These are phyloP conservation scores for Rhododendron mucronatum DNA, from an alignment of 148 eudicot species.

Conservation along the genomic window DNA sequence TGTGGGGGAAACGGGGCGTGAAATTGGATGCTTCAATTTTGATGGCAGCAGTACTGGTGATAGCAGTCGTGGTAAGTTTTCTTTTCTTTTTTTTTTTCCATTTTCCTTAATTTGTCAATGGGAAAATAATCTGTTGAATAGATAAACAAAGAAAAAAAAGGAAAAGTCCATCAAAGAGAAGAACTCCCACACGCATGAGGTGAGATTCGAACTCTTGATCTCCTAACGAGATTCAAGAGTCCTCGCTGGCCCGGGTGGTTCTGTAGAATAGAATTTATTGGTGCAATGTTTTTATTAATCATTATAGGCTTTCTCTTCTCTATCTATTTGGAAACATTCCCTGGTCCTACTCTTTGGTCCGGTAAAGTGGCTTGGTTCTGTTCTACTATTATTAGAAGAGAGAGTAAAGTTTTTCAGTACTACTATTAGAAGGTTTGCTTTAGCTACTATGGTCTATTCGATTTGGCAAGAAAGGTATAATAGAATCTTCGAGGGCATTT, in stretches of 20 bases:
- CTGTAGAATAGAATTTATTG: no score
- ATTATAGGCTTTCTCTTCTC: neutral
- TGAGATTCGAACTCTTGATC: no score
- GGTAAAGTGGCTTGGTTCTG: neutral
- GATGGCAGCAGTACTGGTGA: neutral
- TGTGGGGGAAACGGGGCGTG: conserved; percentile 12
- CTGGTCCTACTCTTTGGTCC: neutral
- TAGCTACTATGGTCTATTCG: neutral
- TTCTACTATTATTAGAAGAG: no score
- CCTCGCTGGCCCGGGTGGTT: no score
- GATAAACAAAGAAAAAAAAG: no score
- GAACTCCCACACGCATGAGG: no score
- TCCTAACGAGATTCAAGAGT: no score
- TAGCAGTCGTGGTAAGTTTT: neutral
- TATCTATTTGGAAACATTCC: no score
- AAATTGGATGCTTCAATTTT: conserved; percentile 20
- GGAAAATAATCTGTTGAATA: neutral
- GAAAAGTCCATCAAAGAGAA: no score
- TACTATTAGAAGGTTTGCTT: neutral
- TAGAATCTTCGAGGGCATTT: neutral
- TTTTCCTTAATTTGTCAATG: neutral
- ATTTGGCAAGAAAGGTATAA: neutral
- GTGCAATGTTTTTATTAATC: neutral
- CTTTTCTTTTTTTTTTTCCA: neutral
- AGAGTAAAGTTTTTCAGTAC: neutral